phyloP scores from a whole-genome alignment of 495 filamentous ascomycete genomes.

The Talaromyces stipitatus region DNA sequence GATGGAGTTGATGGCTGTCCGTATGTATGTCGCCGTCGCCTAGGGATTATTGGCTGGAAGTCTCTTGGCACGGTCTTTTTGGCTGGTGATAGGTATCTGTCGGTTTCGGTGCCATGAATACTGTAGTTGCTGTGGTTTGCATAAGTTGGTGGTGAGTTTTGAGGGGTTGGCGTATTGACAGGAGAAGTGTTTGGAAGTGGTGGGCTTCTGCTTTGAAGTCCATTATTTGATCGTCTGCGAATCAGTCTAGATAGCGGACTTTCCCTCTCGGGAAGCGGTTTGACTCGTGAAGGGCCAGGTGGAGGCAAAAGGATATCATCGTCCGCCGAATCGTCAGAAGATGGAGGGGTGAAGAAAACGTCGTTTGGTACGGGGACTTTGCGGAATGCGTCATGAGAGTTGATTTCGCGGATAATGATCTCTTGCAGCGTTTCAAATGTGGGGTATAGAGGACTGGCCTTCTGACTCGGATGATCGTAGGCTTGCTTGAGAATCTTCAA shows the following conservation, averaged over 20 bases:
- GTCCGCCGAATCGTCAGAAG: constrained; percentile 19
- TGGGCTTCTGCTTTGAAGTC: neutral
- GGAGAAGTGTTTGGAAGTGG: neutral
- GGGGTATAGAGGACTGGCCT: constrained; percentile 22
- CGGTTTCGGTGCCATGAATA: neutral
- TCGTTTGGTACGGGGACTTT: constrained; percentile 31
- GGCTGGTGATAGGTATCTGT: neutral
- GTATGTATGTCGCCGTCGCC: constrained; percentile 34
- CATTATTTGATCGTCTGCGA: constrained; percentile 17
- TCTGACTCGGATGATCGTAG: constrained; percentile 20
- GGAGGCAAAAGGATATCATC: constrained; percentile 2
- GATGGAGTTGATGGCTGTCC: constrained; percentile 26
- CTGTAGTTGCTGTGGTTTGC: neutral
- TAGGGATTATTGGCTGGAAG: neutral
- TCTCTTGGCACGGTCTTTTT: neutral
- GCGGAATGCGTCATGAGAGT: constrained; percentile 40
- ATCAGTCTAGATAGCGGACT: constrained; percentile 24
- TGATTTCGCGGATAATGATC: constrained; percentile 40
- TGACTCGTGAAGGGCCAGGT: constrained; percentile 8
- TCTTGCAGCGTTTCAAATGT: constrained; percentile 40
- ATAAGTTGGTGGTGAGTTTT: neutral
- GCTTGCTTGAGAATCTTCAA: constrained; percentile 39
- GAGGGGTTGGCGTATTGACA: neutral
- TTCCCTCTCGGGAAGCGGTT: constrained; percentile 18
- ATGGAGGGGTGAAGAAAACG: constrained; percentile 29